Conservation (phyloP, 768 basidiomycete genomes). For the Tylopilus vinaceipallidus region DNA sequence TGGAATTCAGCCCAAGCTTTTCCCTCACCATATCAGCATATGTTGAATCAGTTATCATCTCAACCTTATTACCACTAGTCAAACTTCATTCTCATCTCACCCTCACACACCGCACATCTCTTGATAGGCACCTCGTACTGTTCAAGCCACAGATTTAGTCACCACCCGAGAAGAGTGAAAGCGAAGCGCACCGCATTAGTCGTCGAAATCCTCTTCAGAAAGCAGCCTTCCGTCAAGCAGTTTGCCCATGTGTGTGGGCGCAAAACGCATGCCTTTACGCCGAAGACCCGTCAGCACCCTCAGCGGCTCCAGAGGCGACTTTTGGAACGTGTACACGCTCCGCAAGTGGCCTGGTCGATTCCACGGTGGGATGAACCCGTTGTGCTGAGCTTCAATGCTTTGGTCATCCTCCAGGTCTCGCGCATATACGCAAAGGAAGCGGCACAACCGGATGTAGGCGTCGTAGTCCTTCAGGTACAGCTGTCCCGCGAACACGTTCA, state of each 20-base stretch:
- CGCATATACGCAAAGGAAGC: background rate
- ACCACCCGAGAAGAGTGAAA: too few relatives aligned
- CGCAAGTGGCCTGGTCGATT: background rate
- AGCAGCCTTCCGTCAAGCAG: conserved; percentile 32
- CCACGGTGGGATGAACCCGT: conserved; percentile 9
- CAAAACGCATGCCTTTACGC: conserved; percentile 40
- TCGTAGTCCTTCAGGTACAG: conserved; percentile 9
- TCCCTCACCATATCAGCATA: too few relatives aligned
- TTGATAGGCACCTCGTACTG: too few relatives aligned
- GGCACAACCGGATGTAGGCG: conserved; percentile 16
- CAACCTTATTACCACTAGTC: too few relatives aligned
- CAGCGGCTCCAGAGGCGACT: conserved; percentile 34
- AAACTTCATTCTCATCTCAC: too few relatives aligned
- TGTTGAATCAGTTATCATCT: too few relatives aligned
- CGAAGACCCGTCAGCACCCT: conserved; percentile 25
- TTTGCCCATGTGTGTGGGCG: conserved; percentile 42
- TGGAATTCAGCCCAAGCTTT: too few relatives aligned
- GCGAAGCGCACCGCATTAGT: too few relatives aligned
- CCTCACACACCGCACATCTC: too few relatives aligned
- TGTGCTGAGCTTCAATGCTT: background rate
- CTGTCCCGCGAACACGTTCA: too few relatives aligned
- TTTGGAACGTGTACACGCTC: conserved; percentile 27
- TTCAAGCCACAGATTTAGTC: too few relatives aligned
- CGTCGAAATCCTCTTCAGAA: conserved; percentile 7
- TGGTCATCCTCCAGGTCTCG: background rate